A percentile compares a stretch with the other conserved stretches of the same genome.
These are phyloP conservation scores for Mortierella sp. DNA, from an alignment of 371 early-diverging fungal species.

Conservation along the genomic window DNA sequence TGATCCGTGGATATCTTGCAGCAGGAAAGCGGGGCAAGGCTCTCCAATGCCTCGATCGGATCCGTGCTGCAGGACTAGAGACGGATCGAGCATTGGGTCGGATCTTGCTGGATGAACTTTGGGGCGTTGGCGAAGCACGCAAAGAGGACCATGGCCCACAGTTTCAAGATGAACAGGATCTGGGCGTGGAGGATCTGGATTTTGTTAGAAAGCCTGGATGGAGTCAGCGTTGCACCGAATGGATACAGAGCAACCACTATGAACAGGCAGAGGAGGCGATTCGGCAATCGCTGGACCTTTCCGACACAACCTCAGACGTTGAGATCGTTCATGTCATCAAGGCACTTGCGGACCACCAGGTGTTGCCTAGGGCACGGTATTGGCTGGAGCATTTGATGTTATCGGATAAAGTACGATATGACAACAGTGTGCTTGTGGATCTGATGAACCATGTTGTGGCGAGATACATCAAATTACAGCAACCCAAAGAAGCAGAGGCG, in stretches of 20 bases:
- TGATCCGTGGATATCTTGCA: constrained; percentile 37
- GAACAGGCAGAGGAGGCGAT: constrained; percentile 40
- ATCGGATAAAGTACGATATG: neutral
- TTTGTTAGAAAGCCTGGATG: constrained; percentile 27
- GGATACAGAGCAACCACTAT: constrained; percentile 17
- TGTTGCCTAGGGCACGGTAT: constrained; percentile 33
- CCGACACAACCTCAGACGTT: neutral
- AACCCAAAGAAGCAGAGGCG: constrained; percentile 25
- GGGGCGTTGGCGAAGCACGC: constrained; percentile 17
- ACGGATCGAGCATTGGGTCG: constrained; percentile 40
- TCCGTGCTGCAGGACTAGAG: constrained; percentile 32
- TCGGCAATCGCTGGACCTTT: constrained; percentile 3
- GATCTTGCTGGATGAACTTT: constrained; percentile 31
- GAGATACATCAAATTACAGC: constrained; percentile 20
- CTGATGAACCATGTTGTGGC: constrained; percentile 28
- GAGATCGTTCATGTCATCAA: constrained; percentile 23
- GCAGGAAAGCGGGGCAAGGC: constrained; percentile 34
- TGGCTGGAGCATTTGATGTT: constrained; percentile 29
- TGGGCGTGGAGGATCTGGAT: constrained; percentile 3
- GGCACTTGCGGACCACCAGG: constrained; percentile 23
- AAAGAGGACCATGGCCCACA: constrained; percentile 26
- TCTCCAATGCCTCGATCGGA: constrained; percentile 28
- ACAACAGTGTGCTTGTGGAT: neutral
- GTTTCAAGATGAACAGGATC: constrained; percentile 6
- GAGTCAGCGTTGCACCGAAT: constrained; percentile 24